Evolutionary conservation across 805 yeast genomes (phyloP).

Genomic region (Sungouiella blattae): DNA sequence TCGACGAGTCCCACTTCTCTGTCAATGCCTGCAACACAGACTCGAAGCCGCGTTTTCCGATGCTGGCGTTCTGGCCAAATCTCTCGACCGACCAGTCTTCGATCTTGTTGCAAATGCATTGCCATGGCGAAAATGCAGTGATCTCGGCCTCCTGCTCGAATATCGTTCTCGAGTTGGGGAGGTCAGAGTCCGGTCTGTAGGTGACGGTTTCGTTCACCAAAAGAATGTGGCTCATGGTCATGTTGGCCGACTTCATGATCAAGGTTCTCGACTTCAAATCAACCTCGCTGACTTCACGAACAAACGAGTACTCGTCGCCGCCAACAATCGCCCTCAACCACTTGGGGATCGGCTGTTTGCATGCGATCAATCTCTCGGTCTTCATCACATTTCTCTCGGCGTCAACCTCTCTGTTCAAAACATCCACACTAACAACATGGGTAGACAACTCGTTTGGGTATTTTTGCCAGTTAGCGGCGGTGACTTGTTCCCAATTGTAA

Average conservation of each 20-base stretch:
- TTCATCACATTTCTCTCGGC: slow-evolving; percentile 48
- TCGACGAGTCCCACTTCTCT: slow-evolving; percentile 41
- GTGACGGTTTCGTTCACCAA: slow-evolving; percentile 85
- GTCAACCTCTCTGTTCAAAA: slow-evolving; percentile 67
- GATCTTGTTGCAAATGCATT: slow-evolving; percentile 68
- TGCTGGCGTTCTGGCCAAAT: slow-evolving; percentile 80
- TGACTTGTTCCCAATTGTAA: slow-evolving; percentile 91
- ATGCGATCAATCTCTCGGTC: slow-evolving; percentile 85
- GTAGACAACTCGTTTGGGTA: slow-evolving; percentile 93
- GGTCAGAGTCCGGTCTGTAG: slow-evolving; percentile 63
- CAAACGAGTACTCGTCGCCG: slow-evolving; percentile 67
- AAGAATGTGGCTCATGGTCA: slow-evolving; percentile 73
- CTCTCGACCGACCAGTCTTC: slow-evolving; percentile 92
- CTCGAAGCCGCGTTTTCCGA: slow-evolving; percentile 85
- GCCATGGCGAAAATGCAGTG: slow-evolving; percentile 74
- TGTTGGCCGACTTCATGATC: slow-evolving; percentile 78
- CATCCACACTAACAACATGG: slow-evolving; percentile 93
- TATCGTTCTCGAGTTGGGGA: slow-evolving; percentile 50
- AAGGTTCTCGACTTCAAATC: slow-evolving; percentile 63
- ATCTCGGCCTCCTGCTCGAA: slow-evolving; percentile 85
- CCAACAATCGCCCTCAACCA: slow-evolving; percentile 80
- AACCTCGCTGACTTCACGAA: slow-evolving; percentile 85
- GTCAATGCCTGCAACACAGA: slow-evolving; percentile 57
- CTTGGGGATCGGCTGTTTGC: slow-evolving; percentile 78
- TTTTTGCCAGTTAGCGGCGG: slow-evolving; percentile 95